phyloP scores from a whole-genome alignment of 495 filamentous ascomycete species.

The Neurospora terricola region DNA sequence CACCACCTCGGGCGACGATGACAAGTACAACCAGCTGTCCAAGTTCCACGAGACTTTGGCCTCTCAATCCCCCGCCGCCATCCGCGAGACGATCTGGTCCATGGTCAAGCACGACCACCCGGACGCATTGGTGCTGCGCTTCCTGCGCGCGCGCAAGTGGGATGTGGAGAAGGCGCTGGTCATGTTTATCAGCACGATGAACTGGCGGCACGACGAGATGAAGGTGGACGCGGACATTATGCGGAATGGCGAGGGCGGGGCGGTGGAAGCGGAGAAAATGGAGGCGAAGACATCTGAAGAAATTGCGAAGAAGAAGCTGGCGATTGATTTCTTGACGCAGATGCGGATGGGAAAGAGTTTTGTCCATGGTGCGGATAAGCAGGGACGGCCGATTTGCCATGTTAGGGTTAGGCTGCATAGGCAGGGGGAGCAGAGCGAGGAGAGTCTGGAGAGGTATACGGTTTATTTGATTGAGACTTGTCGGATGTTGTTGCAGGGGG shows the following conservation, averaged over 20 bases:
- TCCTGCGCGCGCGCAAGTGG: constrained; percentile 92
- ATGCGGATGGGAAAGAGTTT: constrained; percentile 91
- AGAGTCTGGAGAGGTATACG: constrained; percentile 75
- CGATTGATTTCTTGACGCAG: constrained; percentile 75
- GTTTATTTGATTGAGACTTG: constrained; percentile 93
- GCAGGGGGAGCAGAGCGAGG: constrained; percentile 70
- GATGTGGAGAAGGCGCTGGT: constrained; percentile 85
- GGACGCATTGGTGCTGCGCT: constrained; percentile 77
- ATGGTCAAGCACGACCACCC: constrained; percentile 97
- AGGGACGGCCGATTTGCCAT: constrained; percentile 78
- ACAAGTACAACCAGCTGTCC: constrained; percentile 89
- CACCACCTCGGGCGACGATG: constrained; percentile 51
- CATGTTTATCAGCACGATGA: constrained; percentile 91
- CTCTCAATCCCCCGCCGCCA: constrained; percentile 62
- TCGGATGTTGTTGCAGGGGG: constrained; percentile 65
- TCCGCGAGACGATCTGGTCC: constrained; percentile 78
- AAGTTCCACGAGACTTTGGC: constrained; percentile 73
- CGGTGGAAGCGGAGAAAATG: constrained; percentile 48
- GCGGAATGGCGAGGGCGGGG: constrained; percentile 59
- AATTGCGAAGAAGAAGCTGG: constrained; percentile 50
- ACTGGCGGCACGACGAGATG: constrained; percentile 74
- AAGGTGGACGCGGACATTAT: constrained; percentile 85
- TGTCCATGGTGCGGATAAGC: constrained; percentile 77
- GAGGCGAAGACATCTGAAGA: constrained; percentile 21
- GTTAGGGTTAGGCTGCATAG: constrained; percentile 75